Percentiles rank a stretch among this genome's conserved stretches.
Evolutionary conservation across 257 asterid species (phyloP).

Genomic region (Solanum medicagineum): DNA sequence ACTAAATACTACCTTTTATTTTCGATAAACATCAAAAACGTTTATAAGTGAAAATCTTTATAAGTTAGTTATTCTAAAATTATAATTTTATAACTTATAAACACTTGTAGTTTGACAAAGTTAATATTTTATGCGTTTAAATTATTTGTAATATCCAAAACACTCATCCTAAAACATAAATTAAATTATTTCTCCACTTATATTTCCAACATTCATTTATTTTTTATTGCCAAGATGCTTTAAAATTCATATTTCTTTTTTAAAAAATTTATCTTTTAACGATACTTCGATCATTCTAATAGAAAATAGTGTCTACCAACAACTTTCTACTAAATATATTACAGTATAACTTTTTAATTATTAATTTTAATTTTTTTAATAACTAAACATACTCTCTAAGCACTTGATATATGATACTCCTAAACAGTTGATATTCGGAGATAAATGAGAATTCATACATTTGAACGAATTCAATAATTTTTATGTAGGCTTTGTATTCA

Average conservation of each 20-base stretch:
- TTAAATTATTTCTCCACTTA: not conserved
- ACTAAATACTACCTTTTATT: not conserved
- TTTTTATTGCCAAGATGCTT: not conserved
- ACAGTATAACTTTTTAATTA: not conserved
- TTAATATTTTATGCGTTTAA: not conserved
- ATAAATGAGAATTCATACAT: accelerated
- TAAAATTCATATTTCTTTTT: not conserved
- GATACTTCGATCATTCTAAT: not conserved
- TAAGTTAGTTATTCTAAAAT: not conserved
- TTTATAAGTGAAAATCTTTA: not conserved
- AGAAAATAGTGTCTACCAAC: not conserved
- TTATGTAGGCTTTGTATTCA: accelerated
- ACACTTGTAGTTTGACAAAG: not conserved
- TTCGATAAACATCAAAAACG: not conserved
- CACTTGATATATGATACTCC: no score
- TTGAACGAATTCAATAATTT: no score
- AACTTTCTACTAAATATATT: not conserved
- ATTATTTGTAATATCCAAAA: not conserved
- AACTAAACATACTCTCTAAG: no score
- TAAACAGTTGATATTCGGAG: not conserved
- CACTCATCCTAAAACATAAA: not conserved
- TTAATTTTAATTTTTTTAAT: not conserved
- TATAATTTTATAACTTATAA: not conserved
- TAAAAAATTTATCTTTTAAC: not conserved
- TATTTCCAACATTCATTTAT: not conserved